Evolutionary conservation across 1,284 basidiomycete species (phyloP).

Genomic region (Mycena sp.): DNA sequence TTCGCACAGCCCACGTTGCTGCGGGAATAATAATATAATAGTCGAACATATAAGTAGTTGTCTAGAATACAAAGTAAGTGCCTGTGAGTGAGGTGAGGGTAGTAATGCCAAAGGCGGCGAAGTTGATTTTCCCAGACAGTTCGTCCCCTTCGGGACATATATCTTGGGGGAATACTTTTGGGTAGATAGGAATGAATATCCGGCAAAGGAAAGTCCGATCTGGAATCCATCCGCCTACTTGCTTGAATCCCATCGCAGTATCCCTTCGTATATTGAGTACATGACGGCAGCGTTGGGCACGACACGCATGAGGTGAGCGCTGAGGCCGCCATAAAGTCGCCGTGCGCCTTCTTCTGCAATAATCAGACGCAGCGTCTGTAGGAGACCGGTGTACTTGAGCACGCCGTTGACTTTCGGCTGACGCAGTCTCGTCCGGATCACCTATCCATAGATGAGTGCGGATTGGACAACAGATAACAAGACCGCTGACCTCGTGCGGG

Average conservation of each 20-base stretch:
- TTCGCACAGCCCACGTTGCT: no score
- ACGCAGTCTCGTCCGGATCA: slow-evolving; percentile 90
- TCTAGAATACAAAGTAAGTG: background rate
- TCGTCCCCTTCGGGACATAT: background rate
- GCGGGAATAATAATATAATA: background rate
- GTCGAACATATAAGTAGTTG: slow-evolving; percentile 10
- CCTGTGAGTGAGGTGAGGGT: slow-evolving; percentile 16
- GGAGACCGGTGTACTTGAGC: slow-evolving; percentile 87
- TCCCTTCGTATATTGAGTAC: slow-evolving; percentile 88
- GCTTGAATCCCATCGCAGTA: slow-evolving; percentile 64
- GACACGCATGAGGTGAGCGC: slow-evolving; percentile 95
- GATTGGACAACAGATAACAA: background rate
- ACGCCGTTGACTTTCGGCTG: slow-evolving; percentile 84
- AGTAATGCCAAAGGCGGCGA: background rate
- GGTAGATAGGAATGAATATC: background rate
- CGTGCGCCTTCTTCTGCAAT: slow-evolving; percentile 90
- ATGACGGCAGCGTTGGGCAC: slow-evolving; percentile 98
- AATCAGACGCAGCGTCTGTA: slow-evolving; percentile 88
- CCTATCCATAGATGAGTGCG: slow-evolving; percentile 52
- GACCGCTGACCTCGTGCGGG: slow-evolving; percentile 89
- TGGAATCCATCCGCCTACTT: background rate
- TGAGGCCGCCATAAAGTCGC: slow-evolving; percentile 92
- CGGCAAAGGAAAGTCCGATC: background rate
- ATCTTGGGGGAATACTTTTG: slow-evolving; percentile 5
- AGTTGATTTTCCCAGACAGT: background rate